These are phyloP conservation scores for Blastocystis sp. DNA, from an alignment of 352 stramenopile genomes.

Conservation along the genomic window DNA sequence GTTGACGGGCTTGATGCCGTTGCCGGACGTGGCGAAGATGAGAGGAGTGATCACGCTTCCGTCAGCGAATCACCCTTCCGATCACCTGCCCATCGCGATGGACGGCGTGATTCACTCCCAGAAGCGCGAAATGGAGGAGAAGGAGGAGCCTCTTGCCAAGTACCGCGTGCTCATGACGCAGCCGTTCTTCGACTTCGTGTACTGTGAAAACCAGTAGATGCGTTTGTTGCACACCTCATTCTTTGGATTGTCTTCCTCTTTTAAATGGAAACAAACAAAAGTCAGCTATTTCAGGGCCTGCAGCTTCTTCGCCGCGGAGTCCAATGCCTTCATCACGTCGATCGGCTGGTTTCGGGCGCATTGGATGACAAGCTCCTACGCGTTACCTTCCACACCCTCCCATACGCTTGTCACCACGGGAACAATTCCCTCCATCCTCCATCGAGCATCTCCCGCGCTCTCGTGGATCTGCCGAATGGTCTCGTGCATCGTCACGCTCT, in stretches of 20 bases:
- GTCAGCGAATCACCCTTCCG: neutral
- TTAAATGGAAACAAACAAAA: too few relatives aligned
- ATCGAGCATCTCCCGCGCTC: conserved; percentile 7
- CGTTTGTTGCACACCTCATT: too few relatives aligned
- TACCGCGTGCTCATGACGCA: neutral
- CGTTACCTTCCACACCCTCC: neutral
- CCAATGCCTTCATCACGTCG: conserved; percentile 25
- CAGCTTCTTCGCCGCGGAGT: neutral
- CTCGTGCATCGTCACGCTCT: conserved; percentile 49
- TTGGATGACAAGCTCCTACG: conserved; percentile 51
- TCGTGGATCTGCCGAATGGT: conserved; percentile 49
- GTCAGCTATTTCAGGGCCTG: too few relatives aligned
- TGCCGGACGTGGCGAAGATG: neutral
- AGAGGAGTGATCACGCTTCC: neutral
- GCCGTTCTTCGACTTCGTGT: neutral
- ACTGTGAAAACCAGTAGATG: neutral
- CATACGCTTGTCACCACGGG: conserved; percentile 30
- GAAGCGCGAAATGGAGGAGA: neutral
- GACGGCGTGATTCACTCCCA: neutral
- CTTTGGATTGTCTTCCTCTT: too few relatives aligned
- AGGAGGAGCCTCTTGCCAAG: neutral
- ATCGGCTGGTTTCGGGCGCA: conserved; percentile 33
- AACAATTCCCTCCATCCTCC: conserved; percentile 5
- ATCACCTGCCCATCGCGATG: conserved; percentile 5
- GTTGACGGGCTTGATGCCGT: neutral